Conservation (phyloP, 2,329 filamentous ascomycete genomes). For the Paraphaeosphaeria sporulosa region DNA sequence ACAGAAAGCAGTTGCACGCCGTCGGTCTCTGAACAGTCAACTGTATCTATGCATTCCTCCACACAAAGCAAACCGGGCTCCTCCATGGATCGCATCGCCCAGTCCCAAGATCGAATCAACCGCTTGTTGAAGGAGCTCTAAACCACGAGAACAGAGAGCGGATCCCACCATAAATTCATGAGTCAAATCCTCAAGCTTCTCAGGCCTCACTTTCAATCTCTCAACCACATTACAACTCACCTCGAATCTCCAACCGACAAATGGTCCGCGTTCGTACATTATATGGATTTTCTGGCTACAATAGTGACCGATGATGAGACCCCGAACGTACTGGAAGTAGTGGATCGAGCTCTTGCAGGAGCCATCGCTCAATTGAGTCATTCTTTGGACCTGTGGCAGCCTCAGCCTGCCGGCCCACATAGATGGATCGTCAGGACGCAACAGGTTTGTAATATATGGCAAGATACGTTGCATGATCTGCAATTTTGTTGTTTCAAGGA, state of each 20-base stretch:
- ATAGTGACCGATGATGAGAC: neutral
- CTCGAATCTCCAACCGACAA: neutral
- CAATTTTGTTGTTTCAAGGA: neutral
- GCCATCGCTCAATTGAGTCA: neutral
- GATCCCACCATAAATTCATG: neutral
- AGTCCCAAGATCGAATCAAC: neutral
- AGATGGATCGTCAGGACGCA: neutral
- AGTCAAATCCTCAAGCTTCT: neutral
- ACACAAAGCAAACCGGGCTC: neutral
- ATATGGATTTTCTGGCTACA: neutral
- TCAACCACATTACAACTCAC: neutral
- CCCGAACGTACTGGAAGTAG: neutral
- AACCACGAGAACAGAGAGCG: neutral
- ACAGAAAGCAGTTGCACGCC: neutral
- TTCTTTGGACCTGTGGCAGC: neutral
- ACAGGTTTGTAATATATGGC: neutral
- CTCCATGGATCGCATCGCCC: neutral
- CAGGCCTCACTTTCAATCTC: neutral
- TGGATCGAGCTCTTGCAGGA: neutral
- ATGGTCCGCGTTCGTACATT: constrained; percentile 3
- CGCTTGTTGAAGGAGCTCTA: neutral
- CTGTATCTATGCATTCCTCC: neutral
- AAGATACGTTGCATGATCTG: neutral
- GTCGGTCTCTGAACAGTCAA: neutral
- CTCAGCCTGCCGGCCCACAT: neutral